Base-by-base conservation (phyloP, 352 stramenopile genomes). In the Phytopythium oedochilum region DNA sequence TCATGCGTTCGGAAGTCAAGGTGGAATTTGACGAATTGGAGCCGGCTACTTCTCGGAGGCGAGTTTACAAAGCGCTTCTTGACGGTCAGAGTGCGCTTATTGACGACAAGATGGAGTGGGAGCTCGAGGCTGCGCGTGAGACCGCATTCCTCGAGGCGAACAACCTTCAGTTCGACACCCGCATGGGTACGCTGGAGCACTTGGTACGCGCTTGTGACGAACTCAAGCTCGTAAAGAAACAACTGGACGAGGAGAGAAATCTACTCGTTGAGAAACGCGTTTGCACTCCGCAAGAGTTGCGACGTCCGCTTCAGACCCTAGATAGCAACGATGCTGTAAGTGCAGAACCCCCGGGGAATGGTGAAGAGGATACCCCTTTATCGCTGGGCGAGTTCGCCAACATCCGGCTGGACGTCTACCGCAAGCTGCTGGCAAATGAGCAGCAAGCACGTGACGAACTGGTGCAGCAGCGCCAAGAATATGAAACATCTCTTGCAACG, bases 41-140 rank as follows among this genome's bases (percentile, higher is more conserved):
- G 1, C 26, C 59, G 2, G 5, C 47, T 2, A 12, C n/a, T 1
- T 78, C 76, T 1, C 70, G 78, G 1, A n/a, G 75, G 31, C 46
- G 22, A 1, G 61, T 84, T 5, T 86, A 79, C 28, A 48, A 68
- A 42, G 71, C 61, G 32, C 72, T 89, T 23, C 55, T 89, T 2
- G 60, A 67, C 5, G 63, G 62, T 0, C 78, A 84, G 32, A 71
- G 69, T 40, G 55, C 61, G 10, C 51, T 87, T 31, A 81, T 84
- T 7, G 78, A 89, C 15, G 78, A 86, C 45, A 83, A 82, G 47
- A 67, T 85, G 62, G 61, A 83, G 59, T 64, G 74, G 0, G 72
- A 89, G 35, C 44, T 83, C 8, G 53, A 63, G 18, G 15, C 66
- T 2, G 65, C 61, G 34, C 63, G 61, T 23, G 69, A 83, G 46